Base-by-base conservation (phyloP, 2,329 filamentous ascomycete species). In the Fonsecaea pedrosoi region DNA sequence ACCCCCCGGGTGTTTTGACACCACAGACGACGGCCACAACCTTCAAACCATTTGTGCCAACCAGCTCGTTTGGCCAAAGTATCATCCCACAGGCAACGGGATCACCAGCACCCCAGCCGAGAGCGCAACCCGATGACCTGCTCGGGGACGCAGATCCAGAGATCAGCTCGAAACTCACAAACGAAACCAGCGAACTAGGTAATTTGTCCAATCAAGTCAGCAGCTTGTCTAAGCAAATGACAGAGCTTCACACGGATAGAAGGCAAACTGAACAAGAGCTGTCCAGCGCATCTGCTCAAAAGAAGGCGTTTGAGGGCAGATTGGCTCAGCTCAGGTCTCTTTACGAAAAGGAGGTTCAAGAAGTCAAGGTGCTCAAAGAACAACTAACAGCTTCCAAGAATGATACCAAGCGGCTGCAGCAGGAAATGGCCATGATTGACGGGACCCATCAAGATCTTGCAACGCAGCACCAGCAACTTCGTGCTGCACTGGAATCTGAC, bases 191-290 rank as follows among this genome's bases (percentile, higher is more conserved):
- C 0, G 95, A 99, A 77, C 85, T 99, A 65, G 95, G 94, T 60
- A 98, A 99, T 76, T 84, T 99, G 73, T 97, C 94, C 0, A 98
- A 96, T 77, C 95, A 98, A 78, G 92, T 99, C 70, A 90, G 92
- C 37, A 94, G 91, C 2, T 81, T 99, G 63, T 91, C 94, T 0
- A 96, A 90, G 75, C 93, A 99, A 80, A 97, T 96, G 88, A 92
- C 97, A 76, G 92, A 94, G 72, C 90, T 97, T 1, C 92, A 96
- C 77, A 87, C 85, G 38, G 94, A 97, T 79, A 90, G 93, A 70
- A 86, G 83, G 4, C 87, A 87, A 1, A 90, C 91, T 0, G 93
- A 97, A 78, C 90, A 90, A 70, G 92, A 97, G 66, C 81, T 98
- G 60, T 91, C 86, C 68, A 92, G 94, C 75, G 89, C 91, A 37